Base-by-base conservation (phyloP, 352 stramenopile species). In the Pythium folliculosum region DNA sequence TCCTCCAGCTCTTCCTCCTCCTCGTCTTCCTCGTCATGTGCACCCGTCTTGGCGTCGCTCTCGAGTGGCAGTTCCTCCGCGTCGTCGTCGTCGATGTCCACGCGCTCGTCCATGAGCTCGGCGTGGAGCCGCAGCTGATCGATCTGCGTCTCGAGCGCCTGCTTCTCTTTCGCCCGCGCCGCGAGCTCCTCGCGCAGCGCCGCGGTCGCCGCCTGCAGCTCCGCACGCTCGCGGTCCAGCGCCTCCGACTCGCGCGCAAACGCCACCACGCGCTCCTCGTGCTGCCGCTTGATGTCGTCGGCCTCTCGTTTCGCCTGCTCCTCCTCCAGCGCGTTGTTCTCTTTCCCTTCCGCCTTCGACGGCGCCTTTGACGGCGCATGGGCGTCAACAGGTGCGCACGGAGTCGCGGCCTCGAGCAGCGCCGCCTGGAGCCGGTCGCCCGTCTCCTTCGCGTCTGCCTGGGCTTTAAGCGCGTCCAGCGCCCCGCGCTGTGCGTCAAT, bases 71-170 rank as follows among this genome's bases (percentile, higher is more conserved):
- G 6, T 9, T 10, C 9, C 32, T 5, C 9, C 38, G 38, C 38
- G 38, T 16, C 38, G 38, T 44, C 38, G 17, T 22, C 40, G 14
- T 44, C 37, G 6, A 43, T 35, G 16, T 45, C 40, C 16, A 27
- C 51, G 17, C 51, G 12, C 32, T 65, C 67, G 43, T 82, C 81
- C 43, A 77, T 79, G 25, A 89, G 69, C 63, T 92, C 80, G 2
- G 82, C 62, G 23, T 91, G 81, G 47, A 87, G 56, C 12, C 71
- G 70, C 8, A 91, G 65, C 48, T 90, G 75, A 65, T 93, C 81
- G 37, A 91, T 90, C 49, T 90, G 65, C 23, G 53, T 54, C 69
- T 93, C 81, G n/a, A 93, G 65, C 10, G 47, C 57, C 9, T 55
- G 55, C 54, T 90, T 90, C 56, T 90, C 83, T 0, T 61, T 58